phyloP scores from a whole-genome alignment of 208 protist genomes.

The Angomonas desouzai region DNA sequence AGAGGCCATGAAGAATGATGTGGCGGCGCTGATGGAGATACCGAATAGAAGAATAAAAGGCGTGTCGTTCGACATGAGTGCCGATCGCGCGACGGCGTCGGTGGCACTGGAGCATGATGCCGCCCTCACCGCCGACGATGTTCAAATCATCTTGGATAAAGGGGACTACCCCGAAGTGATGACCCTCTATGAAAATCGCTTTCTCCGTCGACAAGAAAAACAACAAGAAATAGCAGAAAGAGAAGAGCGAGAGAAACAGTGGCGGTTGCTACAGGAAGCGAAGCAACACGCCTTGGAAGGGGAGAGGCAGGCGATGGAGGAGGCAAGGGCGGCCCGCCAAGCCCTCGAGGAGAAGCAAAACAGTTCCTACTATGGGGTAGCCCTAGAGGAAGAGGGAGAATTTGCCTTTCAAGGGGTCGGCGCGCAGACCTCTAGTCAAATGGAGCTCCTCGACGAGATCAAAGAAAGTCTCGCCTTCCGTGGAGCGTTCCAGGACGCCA shows the following conservation, averaged over 20 bases:
- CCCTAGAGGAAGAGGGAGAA: slow-evolving; percentile 2
- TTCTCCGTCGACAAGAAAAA: background rate
- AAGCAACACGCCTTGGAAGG: slow-evolving; percentile 12
- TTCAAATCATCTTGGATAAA: slow-evolving; percentile 18
- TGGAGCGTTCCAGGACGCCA: slow-evolving; percentile 6
- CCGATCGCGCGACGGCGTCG: slow-evolving; percentile 8
- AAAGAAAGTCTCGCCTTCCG: slow-evolving; percentile 10
- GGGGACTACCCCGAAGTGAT: slow-evolving; percentile 16
- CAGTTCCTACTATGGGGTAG: too few species aligned
- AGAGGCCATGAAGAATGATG: slow-evolving; percentile 6
- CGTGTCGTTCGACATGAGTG: background rate
- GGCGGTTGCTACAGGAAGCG: slow-evolving; percentile 12
- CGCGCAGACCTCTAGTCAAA: slow-evolving; percentile 13
- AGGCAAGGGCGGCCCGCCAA: slow-evolving; percentile 2
- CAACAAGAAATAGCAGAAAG: slow-evolving; percentile 2
- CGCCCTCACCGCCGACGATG: slow-evolving; percentile 1
- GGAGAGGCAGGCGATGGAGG: slow-evolving; percentile 10
- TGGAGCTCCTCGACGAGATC: slow-evolving; percentile 15
- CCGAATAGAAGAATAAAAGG: slow-evolving; percentile 7
- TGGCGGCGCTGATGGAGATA: slow-evolving; percentile 3
- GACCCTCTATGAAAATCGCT: slow-evolving; percentile 13
- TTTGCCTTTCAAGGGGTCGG: slow-evolving; percentile 12
- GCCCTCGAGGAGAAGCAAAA: slow-evolving; percentile 7
- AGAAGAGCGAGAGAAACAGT: background rate
- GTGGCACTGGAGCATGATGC: slow-evolving; percentile 26